These are phyloP conservation scores for Miamiensis avidus DNA, from an alignment of 169 alveolate species.

Conservation along the genomic window DNA sequence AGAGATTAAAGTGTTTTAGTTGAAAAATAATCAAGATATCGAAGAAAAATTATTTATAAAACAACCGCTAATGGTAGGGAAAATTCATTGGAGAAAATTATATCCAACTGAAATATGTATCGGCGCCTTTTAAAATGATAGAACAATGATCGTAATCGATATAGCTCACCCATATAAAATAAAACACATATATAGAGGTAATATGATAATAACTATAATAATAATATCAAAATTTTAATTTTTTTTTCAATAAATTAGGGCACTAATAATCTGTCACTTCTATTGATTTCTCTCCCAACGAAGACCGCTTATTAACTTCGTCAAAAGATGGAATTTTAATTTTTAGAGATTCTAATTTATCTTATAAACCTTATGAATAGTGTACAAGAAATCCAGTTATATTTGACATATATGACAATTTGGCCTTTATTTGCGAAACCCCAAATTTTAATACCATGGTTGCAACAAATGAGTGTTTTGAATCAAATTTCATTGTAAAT, in stretches of 20 bases:
- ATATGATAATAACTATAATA: neutral
- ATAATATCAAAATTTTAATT: too few species aligned
- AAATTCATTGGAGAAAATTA: neutral
- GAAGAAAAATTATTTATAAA: neutral
- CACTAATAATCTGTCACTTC: neutral
- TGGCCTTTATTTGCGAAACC: neutral
- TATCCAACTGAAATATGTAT: neutral
- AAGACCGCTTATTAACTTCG: neutral
- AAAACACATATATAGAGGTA: neutral
- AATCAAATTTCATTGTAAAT: neutral
- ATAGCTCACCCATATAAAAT: neutral
- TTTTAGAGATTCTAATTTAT: neutral
- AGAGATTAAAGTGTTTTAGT: neutral
- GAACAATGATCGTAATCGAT: neutral
- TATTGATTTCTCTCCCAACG: neutral
- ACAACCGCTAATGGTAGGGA: neutral
- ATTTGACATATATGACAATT: neutral
- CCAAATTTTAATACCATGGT: neutral
- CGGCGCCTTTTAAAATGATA: neutral
- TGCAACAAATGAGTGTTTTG: neutral
- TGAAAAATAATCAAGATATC: neutral
- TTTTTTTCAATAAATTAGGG: neutral
- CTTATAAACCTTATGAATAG: neutral
- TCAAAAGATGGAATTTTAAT: neutral
- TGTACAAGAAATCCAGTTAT: neutral